A percentile compares a stretch with the other conserved stretches of the same genome.
Conservation (phyloP, 306 rosid genomes). For the Quercus agrifolia region DNA sequence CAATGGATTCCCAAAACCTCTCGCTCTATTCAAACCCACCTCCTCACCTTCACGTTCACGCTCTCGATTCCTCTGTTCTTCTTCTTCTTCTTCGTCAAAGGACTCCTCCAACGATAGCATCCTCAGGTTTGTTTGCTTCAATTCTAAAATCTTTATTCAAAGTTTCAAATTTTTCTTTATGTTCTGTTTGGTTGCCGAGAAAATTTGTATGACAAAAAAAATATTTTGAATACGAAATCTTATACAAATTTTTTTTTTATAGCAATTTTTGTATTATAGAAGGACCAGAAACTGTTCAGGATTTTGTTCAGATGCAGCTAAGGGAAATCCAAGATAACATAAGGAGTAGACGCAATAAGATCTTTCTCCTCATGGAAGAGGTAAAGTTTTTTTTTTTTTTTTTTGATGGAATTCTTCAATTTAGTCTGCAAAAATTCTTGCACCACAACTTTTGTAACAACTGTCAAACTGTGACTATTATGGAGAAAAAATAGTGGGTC, state of each 20-base stretch:
- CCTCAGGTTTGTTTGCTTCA: conserved; percentile 43
- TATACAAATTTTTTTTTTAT: neutral
- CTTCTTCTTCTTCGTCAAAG: conserved; percentile 46
- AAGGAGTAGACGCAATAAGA: conserved; percentile 80
- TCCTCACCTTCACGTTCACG: conserved; percentile 30
- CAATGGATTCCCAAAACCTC: conserved; percentile 18
- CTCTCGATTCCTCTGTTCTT: conserved; percentile 38
- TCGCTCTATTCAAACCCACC: conserved; percentile 22
- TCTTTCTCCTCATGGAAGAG: conserved; percentile 98
- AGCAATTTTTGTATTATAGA: conserved; percentile 94
- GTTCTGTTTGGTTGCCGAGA: neutral
- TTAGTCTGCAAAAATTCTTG: too few species aligned
- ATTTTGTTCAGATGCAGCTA: conserved; percentile 85
- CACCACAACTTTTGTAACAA: too few species aligned
- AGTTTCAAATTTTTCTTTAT: neutral
- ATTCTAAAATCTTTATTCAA: neutral
- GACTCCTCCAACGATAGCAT: conserved; percentile 49
- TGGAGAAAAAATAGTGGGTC: too few species aligned
- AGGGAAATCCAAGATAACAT: conserved; percentile 89
- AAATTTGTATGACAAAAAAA: neutral
- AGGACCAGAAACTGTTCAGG: conserved; percentile 96
- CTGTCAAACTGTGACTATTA: too few species aligned
- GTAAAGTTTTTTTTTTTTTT: conserved; percentile 23
- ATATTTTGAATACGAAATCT: neutral
- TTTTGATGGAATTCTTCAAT: too few species aligned